Evolutionary conservation across 208 protist species (phyloP).

Genomic region (Wallacemonas rigidus): DNA sequence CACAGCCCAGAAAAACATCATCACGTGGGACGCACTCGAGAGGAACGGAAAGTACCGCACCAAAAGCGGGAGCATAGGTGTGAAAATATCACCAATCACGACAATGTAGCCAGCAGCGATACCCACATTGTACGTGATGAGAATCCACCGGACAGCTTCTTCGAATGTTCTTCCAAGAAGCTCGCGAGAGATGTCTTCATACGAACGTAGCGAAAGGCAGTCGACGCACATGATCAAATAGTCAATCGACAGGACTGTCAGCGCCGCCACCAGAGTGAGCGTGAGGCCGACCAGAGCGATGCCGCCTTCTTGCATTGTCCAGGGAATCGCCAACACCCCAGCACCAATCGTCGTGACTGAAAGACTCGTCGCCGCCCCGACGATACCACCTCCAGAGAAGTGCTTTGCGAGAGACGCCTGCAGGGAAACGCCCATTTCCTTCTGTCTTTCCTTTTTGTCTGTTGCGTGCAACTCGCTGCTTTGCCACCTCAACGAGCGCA

Average conservation of each 20-base stretch:
- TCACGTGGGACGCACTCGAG: constrained; percentile 38
- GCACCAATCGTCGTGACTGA: constrained; percentile 76
- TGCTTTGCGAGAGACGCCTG: constrained; percentile 6
- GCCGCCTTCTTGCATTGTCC: constrained; percentile 61
- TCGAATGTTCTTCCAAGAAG: constrained; percentile 69
- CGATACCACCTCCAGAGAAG: constrained; percentile 28
- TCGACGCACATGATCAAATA: constrained; percentile 77
- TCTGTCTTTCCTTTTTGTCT: background rate
- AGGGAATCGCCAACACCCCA: constrained; percentile 66
- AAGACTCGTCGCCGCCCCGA: constrained; percentile 61
- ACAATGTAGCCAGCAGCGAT: constrained; percentile 79
- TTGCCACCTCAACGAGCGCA: too few relatives aligned
- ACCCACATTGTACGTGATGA: constrained; percentile 71
- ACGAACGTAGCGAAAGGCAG: constrained; percentile 57
- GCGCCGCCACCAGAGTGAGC: constrained; percentile 38
- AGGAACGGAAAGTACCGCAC: constrained; percentile 51
- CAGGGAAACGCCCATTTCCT: constrained; percentile 3
- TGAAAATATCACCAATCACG: constrained; percentile 73
- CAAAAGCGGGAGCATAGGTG: constrained; percentile 51
- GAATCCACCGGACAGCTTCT: constrained; percentile 68
- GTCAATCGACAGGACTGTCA: constrained; percentile 77
- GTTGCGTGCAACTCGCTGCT: background rate
- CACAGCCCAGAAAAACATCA: constrained; percentile 28
- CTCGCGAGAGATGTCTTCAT: constrained; percentile 78
- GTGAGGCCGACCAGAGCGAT: constrained; percentile 49